A percentile compares a stretch with the other conserved stretches of the same genome.
These are phyloP conservation scores for Solioccasus polychromus DNA, from an alignment of 768 basidiomycete species.

Conservation along the genomic window DNA sequence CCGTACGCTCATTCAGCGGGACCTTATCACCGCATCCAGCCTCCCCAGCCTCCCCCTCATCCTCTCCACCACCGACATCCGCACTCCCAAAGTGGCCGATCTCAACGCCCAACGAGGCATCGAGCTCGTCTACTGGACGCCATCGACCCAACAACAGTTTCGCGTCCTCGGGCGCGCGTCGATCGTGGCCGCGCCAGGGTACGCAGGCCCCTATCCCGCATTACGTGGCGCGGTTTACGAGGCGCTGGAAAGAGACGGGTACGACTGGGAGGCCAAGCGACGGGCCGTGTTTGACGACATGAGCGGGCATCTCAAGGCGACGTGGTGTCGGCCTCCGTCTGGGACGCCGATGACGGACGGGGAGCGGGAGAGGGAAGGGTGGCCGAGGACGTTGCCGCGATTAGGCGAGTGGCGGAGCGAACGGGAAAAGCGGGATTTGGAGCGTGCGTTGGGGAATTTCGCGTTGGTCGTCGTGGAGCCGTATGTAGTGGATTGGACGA, in stretches of 20 bases:
- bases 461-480: conserved; percentile 74
- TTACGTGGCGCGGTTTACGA: conserved; percentile 25
- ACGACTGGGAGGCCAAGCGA: conserved; percentile 65
- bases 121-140: conserved; percentile 76
- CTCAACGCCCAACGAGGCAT: conserved; percentile 42
- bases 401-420: conserved; percentile 43
- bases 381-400: conserved; percentile 57
- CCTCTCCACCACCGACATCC: conserved; percentile 67
- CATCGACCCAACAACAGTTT: conserved; percentile 66
- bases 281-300: conserved; percentile 56
- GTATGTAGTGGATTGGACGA: conserved; percentile 60
- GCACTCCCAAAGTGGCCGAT: conserved; percentile 65
- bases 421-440: conserved; percentile 45
- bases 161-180: conserved; percentile 59
- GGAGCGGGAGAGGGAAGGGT: conserved; percentile 55
- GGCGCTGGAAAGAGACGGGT: conserved; percentile 35
- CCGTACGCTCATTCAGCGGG: conserved; percentile 63
- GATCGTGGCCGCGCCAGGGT: conserved; percentile 50
- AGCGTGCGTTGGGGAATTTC: conserved; percentile 62
- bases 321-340: conserved; percentile 67
- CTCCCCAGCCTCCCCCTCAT: conserved; percentile 55
- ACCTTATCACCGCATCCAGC: conserved; percentile 45
- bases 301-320: conserved; percentile 62
- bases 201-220: conserved; percentile 23
- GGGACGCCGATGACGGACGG: conserved; percentile 52